Evolutionary conservation across 768 basidiomycete species (phyloP).

Genomic region (Dacryopinax spathularia): DNA sequence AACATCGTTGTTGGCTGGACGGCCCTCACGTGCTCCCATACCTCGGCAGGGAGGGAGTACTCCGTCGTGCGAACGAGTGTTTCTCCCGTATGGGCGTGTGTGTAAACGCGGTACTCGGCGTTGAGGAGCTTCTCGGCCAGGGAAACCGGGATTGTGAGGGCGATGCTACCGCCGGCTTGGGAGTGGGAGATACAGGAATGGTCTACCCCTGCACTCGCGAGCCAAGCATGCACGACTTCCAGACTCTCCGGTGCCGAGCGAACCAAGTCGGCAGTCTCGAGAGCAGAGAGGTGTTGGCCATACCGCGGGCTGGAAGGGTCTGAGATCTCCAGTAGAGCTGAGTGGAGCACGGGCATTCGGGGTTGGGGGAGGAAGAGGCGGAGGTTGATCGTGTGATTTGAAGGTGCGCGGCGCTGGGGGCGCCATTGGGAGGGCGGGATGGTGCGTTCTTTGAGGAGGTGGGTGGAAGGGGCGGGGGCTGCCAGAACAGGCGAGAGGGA

Average conservation of each 20-base stretch:
- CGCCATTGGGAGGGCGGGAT: neutral
- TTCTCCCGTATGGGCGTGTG: neutral
- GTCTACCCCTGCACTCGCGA: neutral
- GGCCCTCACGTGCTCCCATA: constrained; percentile 8
- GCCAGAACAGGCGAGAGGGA: neutral
- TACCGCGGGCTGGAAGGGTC: neutral
- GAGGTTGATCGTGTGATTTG: neutral
- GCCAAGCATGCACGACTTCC: neutral
- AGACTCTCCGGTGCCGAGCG: neutral
- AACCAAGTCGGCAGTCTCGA: neutral
- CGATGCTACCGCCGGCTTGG: neutral
- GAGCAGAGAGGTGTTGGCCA: neutral
- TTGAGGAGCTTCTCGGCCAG: constrained; percentile 3
- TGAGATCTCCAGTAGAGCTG: neutral
- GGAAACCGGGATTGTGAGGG: neutral
- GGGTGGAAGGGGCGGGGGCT: neutral
- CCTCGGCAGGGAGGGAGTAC: constrained; percentile 5
- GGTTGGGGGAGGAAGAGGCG: constrained; percentile 2
- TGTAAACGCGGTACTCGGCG: constrained; percentile 1
- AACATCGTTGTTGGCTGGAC: constrained; percentile 9
- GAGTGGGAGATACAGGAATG: neutral
- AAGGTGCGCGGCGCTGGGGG: neutral
- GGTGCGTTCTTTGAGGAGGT: neutral
- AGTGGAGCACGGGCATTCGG: neutral
- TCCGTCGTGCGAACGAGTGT: constrained; percentile 6